phyloP scores from a whole-genome alignment of 1,284 basidiomycete species.

The Microbotryomycetes sp. region DNA sequence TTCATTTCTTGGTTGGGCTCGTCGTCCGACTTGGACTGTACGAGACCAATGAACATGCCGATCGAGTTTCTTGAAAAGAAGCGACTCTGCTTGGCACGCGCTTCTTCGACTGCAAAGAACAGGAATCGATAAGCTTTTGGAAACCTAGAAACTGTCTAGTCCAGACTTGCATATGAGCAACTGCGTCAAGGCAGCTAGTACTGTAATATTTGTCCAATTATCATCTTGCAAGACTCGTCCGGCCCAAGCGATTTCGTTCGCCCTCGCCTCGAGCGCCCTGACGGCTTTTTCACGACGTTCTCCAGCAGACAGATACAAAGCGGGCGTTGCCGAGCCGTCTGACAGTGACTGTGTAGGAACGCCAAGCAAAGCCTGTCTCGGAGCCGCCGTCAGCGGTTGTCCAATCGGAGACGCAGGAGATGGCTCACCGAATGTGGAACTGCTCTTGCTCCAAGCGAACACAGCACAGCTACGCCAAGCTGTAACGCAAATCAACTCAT shows the following conservation, averaged over 20 bases:
- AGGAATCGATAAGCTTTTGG: background rate
- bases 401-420: background rate
- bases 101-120: conserved; percentile 7
- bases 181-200: conserved; percentile 22
- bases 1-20: background rate
- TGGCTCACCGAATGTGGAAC: conserved; percentile 19
- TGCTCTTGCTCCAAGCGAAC: conserved; percentile 22
- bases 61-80: conserved; percentile 15
- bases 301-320: conserved; percentile 19
- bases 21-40: background rate
- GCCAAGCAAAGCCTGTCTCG: conserved; percentile 15
- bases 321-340: conserved; percentile 6
- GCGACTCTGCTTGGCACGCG: conserved; percentile 10
- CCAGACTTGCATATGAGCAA: conserved; percentile 22
- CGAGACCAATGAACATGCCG: conserved; percentile 18
- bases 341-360: conserved; percentile 1
- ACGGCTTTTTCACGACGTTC: conserved; percentile 26
- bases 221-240: conserved; percentile 1
- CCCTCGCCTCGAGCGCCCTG: conserved; percentile 13
- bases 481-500: background rate
- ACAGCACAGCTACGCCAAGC: conserved; percentile 21
- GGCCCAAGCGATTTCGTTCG: conserved; percentile 18
- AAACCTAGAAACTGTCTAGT: background rate
- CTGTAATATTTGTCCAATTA: conserved; percentile 2
- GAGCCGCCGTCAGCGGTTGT: background rate